Conservation (phyloP, 2,329 filamentous ascomycete genomes). For the Mariannaea elegans region DNA sequence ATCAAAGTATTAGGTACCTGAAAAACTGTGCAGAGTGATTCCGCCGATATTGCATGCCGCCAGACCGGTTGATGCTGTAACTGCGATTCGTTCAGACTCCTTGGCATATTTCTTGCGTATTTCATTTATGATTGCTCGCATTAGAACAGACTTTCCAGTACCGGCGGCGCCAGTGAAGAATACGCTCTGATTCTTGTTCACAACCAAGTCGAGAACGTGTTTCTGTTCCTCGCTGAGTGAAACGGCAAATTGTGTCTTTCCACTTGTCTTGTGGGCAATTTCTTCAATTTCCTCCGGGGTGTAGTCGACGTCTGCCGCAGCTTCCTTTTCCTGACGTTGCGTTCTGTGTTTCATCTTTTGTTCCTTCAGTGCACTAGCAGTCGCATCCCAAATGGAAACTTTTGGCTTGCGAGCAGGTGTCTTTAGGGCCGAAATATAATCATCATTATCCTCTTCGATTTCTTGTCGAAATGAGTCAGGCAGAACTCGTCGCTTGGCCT, state of each 20-base stretch:
- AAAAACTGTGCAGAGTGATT: slow-evolving; percentile 94
- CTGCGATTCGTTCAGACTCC: slow-evolving; percentile 86
- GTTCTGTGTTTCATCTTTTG: slow-evolving; percentile 78
- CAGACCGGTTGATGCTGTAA: slow-evolving; percentile 94
- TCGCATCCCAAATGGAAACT: slow-evolving; percentile 36
- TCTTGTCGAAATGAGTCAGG: slow-evolving; percentile 57
- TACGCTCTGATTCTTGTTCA: slow-evolving; percentile 83
- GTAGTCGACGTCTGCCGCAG: slow-evolving; percentile 47
- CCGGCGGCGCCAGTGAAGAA: slow-evolving; percentile 98
- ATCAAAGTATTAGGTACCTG: slow-evolving; percentile 60
- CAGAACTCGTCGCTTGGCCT: slow-evolving; percentile 70
- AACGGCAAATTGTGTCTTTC: slow-evolving; percentile 57
- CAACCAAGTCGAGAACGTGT: slow-evolving; percentile 83
- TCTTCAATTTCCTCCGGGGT: slow-evolving; percentile 48
- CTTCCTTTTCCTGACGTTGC: slow-evolving; percentile 54
- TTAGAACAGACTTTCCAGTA: slow-evolving; percentile 96
- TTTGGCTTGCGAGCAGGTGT: slow-evolving; percentile 39
- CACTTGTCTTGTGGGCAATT: slow-evolving; percentile 42
- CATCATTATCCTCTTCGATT: slow-evolving; percentile 48
- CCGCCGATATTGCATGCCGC: slow-evolving; percentile 97
- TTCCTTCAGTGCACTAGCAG: slow-evolving; percentile 58
- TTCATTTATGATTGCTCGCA: slow-evolving; percentile 87
- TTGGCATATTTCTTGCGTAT: slow-evolving; percentile 78
- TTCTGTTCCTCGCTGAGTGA: slow-evolving; percentile 87
- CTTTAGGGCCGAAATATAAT: slow-evolving; percentile 34